Evolutionary conservation across 305 asterid species (phyloP), one percentile per base, ranked within the genome.

Genomic region (Ruellia speciosa): DNA sequence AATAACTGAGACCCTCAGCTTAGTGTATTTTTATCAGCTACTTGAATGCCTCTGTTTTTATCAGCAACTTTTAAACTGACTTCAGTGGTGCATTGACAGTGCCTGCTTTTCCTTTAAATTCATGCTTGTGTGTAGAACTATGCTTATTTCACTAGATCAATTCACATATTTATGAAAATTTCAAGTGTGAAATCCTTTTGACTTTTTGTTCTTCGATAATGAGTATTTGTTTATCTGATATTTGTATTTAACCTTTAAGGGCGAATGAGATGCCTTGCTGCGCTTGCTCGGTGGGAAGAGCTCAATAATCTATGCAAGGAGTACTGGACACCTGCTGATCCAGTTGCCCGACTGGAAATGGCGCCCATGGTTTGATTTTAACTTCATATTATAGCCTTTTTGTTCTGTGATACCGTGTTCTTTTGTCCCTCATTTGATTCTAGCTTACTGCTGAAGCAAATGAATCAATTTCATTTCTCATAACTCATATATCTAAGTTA

Each of bases 261-360:
- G 19, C 90, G 92, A 37, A 93, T 93, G 99, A 77, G 99, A 69
- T 88, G 99, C 75, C 99, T 93, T 70, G 96, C 96, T 68, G 97
- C 99, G 59, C 84, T 93, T 72, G 99, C 99, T 58, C 95, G 96
- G 52, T 93, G 97, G 97, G 99, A 93, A 76, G 99, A 93, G 88
- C 97, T 93, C 73, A 93, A 88, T 75, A 86, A 82, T 78, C 88
- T 93, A 40, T 88, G 97, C 83, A 86, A 83, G 84, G 97, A 86
- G 76, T 86, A 75, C 46, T 93, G 99, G 99, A 86, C 99, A 55
- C 96, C 96, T 58, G 96, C 99, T 70, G 97, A 93, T 70, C 92
- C 96, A 67, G 87, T 92, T 74, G 95, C 99, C 59, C 82, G 97
- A 63, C 74, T 93, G 80, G 97, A 93, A 83, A 93, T 88, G 96